Evolutionary conservation across 805 yeast genomes (phyloP).

Genomic region (Teunomyces atbi): DNA sequence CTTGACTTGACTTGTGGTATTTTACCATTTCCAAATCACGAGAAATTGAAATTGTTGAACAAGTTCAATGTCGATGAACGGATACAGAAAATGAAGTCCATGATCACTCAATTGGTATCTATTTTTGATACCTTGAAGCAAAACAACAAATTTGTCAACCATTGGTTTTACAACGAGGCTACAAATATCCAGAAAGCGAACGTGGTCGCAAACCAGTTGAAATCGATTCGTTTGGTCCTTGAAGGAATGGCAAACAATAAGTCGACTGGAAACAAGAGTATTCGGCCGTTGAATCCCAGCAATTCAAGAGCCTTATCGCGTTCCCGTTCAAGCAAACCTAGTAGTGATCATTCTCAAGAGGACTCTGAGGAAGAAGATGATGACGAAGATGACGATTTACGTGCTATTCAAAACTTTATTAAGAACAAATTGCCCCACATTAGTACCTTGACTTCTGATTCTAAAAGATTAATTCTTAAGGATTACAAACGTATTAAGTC

Average conservation of each 20-base stretch:
- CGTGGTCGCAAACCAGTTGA: conserved; percentile 54
- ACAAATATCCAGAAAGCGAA: conserved; percentile 51
- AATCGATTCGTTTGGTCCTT: conserved; percentile 48
- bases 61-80: conserved; percentile 34
- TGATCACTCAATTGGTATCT: conserved; percentile 34
- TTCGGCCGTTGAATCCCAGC: conserved; percentile 21
- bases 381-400: conserved; percentile 45
- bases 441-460: conserved; percentile 32
- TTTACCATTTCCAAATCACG: conserved; percentile 47
- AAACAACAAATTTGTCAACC: conserved; percentile 36
- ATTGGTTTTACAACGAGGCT: conserved; percentile 50
- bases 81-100: conserved; percentile 23
- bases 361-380: conserved; percentile 31
- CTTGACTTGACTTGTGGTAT: conserved; percentile 51
- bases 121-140: conserved; percentile 36
- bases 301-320: conserved; percentile 23
- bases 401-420: conserved; percentile 35
- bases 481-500: conserved; percentile 57
- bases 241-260: conserved; percentile 40
- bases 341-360: conserved; percentile 4
- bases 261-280: conserved; percentile 13
- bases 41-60: conserved; percentile 40
- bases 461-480: conserved; percentile 39
- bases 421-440: conserved; percentile 36
- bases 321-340: conserved; percentile 18